These are phyloP conservation scores for Vanderwaltozyma yarrowii DNA, from an alignment of 805 yeast genomes.

Conservation along the genomic window DNA sequence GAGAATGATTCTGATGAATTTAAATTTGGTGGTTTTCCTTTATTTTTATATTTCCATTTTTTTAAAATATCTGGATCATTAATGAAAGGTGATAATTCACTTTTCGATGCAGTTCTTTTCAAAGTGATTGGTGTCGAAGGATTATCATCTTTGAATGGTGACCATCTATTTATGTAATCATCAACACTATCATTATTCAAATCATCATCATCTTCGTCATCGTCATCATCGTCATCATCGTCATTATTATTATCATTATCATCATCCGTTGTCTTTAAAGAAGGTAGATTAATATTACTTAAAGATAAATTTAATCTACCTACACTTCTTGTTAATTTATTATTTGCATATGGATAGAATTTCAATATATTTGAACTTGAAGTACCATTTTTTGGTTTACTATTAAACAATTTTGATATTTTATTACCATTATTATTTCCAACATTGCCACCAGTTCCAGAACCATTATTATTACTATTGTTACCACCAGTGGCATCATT, in stretches of 20 bases:
- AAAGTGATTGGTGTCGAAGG: slow-evolving; percentile 12
- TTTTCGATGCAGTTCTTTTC: slow-evolving; percentile 18
- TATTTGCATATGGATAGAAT: slow-evolving; percentile 23
- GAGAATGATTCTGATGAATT: not conserved
- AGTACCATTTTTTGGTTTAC: not conserved
- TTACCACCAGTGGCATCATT: too few species aligned
- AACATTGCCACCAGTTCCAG: not conserved
- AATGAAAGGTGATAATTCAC: slow-evolving; percentile 25
- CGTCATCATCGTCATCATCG: slow-evolving; percentile 8
- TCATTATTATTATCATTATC: slow-evolving; percentile 1
- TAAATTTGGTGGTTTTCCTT: slow-evolving; percentile 10
- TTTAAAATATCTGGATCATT: slow-evolving; percentile 8
- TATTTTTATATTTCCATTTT: slow-evolving; percentile 9
- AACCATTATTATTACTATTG: too few species aligned
- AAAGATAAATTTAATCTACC: slow-evolving; percentile 42
- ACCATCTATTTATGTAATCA: slow-evolving; percentile 20
- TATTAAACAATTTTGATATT: too few species aligned
- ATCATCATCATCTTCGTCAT: not conserved
- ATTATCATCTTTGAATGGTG: slow-evolving; percentile 14
- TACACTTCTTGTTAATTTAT: slow-evolving; percentile 39
- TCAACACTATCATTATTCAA: slow-evolving; percentile 8
- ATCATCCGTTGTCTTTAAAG: not conserved
- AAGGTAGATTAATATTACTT: slow-evolving; percentile 27
- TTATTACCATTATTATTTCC: too few species aligned
- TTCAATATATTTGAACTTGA: slow-evolving; percentile 15